phyloP scores from a whole-genome alignment of 1,139 yeast genomes.

The Meyerozyma carpophila region DNA sequence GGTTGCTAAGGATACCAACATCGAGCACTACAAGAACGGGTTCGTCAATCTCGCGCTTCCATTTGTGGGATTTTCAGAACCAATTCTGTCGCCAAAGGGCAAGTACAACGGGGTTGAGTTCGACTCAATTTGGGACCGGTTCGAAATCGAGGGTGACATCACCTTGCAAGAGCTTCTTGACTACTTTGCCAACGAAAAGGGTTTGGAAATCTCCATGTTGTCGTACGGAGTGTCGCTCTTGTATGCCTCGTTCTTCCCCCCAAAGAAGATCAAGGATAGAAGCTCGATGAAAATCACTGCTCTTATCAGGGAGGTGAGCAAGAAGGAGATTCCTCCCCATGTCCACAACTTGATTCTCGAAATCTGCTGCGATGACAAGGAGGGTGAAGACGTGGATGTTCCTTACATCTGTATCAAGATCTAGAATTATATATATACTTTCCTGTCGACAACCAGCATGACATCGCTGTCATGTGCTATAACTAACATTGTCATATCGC shows the following conservation, averaged over 20 bases:
- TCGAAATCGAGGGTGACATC: conserved; percentile 72
- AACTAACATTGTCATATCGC: conserved; percentile 36
- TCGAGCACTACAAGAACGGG: conserved; percentile 92
- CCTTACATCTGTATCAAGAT: conserved; percentile 69
- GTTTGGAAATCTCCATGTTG: conserved; percentile 83
- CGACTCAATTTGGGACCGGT: conserved; percentile 95
- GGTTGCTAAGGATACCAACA: conserved; percentile 61
- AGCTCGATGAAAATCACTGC: conserved; percentile 61
- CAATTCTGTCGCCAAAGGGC: conserved; percentile 78
- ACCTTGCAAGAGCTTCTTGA: conserved; percentile 74
- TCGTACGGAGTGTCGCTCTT: conserved; percentile 86
- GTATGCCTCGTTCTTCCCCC: conserved; percentile 92
- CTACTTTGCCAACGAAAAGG: conserved; percentile 74
- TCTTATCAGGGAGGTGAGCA: conserved; percentile 74
- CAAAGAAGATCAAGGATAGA: conserved; percentile 82
- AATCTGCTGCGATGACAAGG: conserved; percentile 84
- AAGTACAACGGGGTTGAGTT: conserved; percentile 75
- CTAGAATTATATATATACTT: conserved; percentile 15
- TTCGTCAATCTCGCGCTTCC: conserved; percentile 92
- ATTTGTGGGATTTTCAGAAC: conserved; percentile 95
- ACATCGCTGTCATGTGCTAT: conserved; percentile 58
- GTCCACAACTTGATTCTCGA: conserved; percentile 78
- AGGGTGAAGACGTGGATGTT: conserved; percentile 94
- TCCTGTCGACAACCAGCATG: conserved; percentile 44
- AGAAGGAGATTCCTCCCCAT: conserved; percentile 75